Evolutionary conservation across 306 rosid species (phyloP).

Genomic region (Geum urbanum): DNA sequence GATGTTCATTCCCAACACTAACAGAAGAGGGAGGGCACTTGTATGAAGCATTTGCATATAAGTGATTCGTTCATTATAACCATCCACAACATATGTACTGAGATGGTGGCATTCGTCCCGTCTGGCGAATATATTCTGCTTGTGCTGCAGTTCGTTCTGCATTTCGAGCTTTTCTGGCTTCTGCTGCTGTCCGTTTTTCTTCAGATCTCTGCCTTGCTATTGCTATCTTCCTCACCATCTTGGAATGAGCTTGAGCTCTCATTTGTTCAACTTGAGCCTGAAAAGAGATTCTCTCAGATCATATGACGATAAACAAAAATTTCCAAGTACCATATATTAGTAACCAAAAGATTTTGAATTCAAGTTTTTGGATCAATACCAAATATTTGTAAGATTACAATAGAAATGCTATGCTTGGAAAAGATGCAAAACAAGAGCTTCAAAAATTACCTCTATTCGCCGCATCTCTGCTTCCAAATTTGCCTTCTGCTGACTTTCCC

Average conservation of each 20-base stretch:
- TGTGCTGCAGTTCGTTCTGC: slow-evolving; percentile 74
- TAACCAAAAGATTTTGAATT: neutral
- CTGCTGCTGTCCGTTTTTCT: slow-evolving; percentile 71
- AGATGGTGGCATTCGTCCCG: slow-evolving; percentile 62
- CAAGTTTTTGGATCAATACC: neutral
- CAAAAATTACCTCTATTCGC: slow-evolving; percentile 63
- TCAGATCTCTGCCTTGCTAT: slow-evolving; percentile 84
- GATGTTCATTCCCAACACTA: neutral
- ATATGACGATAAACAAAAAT: neutral
- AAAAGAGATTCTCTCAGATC: slow-evolving; percentile 9
- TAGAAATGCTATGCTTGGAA: neutral
- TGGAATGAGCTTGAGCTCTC: slow-evolving; percentile 79
- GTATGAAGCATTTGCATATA: slow-evolving; percentile 8
- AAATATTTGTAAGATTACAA: neutral
- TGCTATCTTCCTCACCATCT: slow-evolving; percentile 72
- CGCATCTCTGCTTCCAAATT: slow-evolving; percentile 83
- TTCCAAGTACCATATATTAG: neutral
- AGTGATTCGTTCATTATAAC: slow-evolving; percentile 28
- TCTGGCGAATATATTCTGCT: slow-evolving; percentile 73
- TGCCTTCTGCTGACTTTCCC: slow-evolving; percentile 89
- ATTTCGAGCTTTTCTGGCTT: slow-evolving; percentile 53
- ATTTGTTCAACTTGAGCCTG: slow-evolving; percentile 83
- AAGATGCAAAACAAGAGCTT: no score
- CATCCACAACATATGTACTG: slow-evolving; percentile 72
- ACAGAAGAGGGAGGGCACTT: slow-evolving; percentile 1